These are phyloP conservation scores for Stenocarpella maydis DNA, from an alignment of 2,329 filamentous ascomycete species.

Conservation along the genomic window DNA sequence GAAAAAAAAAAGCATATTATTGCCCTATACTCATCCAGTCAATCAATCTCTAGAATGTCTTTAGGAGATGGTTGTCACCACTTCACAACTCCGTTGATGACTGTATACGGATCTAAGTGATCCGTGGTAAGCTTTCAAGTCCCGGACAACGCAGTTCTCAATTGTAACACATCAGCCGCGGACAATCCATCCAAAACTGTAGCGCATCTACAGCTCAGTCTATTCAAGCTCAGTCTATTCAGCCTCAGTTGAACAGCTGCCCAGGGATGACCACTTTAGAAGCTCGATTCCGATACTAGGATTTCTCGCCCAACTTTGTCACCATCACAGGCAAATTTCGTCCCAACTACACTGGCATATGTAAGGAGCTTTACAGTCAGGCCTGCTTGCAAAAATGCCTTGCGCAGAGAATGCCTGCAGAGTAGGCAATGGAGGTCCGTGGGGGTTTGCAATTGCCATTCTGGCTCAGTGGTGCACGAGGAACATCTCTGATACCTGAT, in stretches of 20 bases:
- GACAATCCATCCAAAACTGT: too few relatives aligned
- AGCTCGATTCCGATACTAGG: not conserved
- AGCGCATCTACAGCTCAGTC: not conserved
- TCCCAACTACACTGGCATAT: not conserved
- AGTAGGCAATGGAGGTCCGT: not conserved
- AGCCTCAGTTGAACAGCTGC: not conserved
- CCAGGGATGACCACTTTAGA: not conserved
- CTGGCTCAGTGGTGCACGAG: too few relatives aligned
- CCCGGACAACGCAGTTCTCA: too few relatives aligned
- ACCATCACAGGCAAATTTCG: not conserved
- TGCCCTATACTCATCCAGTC: too few relatives aligned
- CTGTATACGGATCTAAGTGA: not conserved
- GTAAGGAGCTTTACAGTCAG: too few relatives aligned
- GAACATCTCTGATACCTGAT: too few relatives aligned
- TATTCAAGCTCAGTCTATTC: too few relatives aligned
- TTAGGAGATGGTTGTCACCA: not conserved
- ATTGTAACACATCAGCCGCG: not conserved
- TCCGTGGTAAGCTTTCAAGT: not conserved
- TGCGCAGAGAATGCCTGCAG: not conserved
- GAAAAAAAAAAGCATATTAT: too few relatives aligned
- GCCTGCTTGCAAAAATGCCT: not conserved
- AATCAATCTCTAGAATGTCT: not conserved
- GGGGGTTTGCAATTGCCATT: not conserved
- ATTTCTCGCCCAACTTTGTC: not conserved
- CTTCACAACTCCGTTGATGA: too few relatives aligned